Conservation (phyloP, 31 red algal species). For the Odonthalia washingtoniensis region DNA sequence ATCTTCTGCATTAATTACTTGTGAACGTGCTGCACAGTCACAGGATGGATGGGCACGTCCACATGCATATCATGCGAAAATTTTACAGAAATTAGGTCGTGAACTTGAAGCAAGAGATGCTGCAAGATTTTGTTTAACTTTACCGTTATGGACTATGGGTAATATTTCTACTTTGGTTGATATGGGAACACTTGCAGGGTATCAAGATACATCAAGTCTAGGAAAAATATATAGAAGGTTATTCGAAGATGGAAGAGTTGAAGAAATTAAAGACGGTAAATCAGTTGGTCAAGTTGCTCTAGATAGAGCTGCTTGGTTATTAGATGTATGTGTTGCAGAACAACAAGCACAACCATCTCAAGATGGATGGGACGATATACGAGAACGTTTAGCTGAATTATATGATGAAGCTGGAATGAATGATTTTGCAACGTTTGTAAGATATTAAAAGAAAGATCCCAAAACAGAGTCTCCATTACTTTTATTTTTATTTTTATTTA, state of each 20-base stretch:
- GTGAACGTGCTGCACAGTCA: constrained; percentile 71
- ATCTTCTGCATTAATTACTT: constrained; percentile 74
- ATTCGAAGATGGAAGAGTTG: constrained; percentile 79
- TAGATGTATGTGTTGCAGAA: constrained; percentile 69
- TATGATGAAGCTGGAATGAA: constrained; percentile 78
- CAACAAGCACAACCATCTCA: constrained; percentile 26
- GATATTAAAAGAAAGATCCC: no score
- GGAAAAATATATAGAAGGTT: constrained; percentile 80
- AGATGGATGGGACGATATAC: constrained; percentile 58
- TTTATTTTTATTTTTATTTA: no score
- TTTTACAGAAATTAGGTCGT: constrained; percentile 69
- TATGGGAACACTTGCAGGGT: constrained; percentile 80
- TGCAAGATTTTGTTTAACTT: constrained; percentile 76
- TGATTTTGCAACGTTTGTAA: constrained; percentile 86
- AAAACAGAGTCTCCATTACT: no score
- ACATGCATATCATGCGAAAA: constrained; percentile 78
- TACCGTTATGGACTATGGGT: constrained; percentile 91
- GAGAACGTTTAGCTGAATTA: constrained; percentile 68
- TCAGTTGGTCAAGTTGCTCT: constrained; percentile 82
- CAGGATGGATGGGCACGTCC: constrained; percentile 83
- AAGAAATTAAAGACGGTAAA: constrained; percentile 91
- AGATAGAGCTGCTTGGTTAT: constrained; percentile 87
- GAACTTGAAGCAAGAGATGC: constrained; percentile 85
- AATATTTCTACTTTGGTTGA: constrained; percentile 11
- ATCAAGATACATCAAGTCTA: constrained; percentile 55